Percentiles rank a stretch among this genome's conserved stretches.
These are phyloP conservation scores for Fusarium sp. DNA, from an alignment of 2,329 filamentous ascomycete species.

Conservation along the genomic window DNA sequence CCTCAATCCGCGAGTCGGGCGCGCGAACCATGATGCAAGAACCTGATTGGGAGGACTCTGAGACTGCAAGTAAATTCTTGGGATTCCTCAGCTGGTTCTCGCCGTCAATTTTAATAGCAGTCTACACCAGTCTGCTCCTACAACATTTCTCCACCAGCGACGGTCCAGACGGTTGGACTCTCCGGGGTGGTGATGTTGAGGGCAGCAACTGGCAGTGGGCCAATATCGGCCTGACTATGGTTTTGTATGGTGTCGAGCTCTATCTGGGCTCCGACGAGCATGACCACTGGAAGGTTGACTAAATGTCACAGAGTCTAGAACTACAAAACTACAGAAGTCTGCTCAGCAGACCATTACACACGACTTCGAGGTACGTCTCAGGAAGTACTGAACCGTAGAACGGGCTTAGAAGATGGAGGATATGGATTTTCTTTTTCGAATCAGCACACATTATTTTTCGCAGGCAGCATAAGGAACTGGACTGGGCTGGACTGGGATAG, in stretches of 20 bases:
- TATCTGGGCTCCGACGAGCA: constrained; percentile 87
- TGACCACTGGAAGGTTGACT: constrained; percentile 97
- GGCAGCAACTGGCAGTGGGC: constrained; percentile 94
- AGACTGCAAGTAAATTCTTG: constrained; percentile 82
- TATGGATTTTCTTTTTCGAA: constrained; percentile 13
- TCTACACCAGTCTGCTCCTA: constrained; percentile 94
- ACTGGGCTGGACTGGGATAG: constrained; percentile 35
- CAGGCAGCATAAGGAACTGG: constrained; percentile 41
- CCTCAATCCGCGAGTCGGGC: constrained; percentile 88
- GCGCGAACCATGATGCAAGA: constrained; percentile 86
- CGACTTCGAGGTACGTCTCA: constrained; percentile 14
- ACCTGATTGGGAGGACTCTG: constrained; percentile 85
- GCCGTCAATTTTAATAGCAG: constrained; percentile 91
- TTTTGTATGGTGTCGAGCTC: constrained; percentile 88
- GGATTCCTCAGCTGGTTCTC: constrained; percentile 93
- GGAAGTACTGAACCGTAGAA: constrained; percentile 3
- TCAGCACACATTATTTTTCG: constrained; percentile 31
- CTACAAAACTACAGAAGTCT: neutral
- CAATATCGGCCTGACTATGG: constrained; percentile 90
- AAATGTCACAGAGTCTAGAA: constrained; percentile 49
- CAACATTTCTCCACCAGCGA: constrained; percentile 91
- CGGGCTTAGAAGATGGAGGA: constrained; percentile 19
- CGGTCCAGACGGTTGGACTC: constrained; percentile 81
- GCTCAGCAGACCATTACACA: constrained; percentile 16
- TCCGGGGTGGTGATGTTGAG: constrained; percentile 81